phyloP scores from a whole-genome alignment of 495 filamentous ascomycete species.

The Usnea hakonensis region DNA sequence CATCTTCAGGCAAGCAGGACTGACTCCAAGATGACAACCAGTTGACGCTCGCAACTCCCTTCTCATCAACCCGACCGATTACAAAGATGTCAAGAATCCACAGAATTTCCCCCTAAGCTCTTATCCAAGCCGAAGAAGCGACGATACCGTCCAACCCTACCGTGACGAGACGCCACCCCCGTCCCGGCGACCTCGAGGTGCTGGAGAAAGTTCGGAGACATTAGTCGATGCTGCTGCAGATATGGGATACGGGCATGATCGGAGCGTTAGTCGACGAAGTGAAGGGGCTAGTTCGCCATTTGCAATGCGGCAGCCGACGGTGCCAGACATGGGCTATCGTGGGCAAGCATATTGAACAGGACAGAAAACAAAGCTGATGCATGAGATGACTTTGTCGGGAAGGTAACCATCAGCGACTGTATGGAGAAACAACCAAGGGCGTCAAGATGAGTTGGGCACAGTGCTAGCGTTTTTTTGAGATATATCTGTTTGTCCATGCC shows the following conservation, averaged over 20 bases:
- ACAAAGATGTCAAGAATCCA: conserved; percentile 35
- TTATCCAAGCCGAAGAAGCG: conserved; percentile 37
- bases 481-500: neutral
- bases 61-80: conserved; percentile 50
- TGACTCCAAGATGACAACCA: too few relatives aligned
- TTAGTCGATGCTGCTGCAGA: conserved; percentile 36
- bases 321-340: conserved; percentile 23
- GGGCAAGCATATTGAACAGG: conserved; percentile 19
- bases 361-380: neutral
- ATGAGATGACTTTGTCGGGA: neutral
- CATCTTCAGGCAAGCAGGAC: too few relatives aligned
- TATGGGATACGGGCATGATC: conserved; percentile 30
- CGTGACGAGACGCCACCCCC: conserved; percentile 33
- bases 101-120: conserved; percentile 34
- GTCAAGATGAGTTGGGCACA: neutral
- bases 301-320: conserved; percentile 34
- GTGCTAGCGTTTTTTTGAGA: neutral
- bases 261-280: conserved; percentile 35
- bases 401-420: neutral
- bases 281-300: conserved; percentile 28
- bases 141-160: conserved; percentile 38
- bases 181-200: conserved; percentile 24
- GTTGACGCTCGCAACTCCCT: conserved; percentile 89
- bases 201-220: conserved; percentile 35
- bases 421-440: neutral